Conservation (phyloP, 1,284 basidiomycete species). For the Prillingera fragicola region DNA sequence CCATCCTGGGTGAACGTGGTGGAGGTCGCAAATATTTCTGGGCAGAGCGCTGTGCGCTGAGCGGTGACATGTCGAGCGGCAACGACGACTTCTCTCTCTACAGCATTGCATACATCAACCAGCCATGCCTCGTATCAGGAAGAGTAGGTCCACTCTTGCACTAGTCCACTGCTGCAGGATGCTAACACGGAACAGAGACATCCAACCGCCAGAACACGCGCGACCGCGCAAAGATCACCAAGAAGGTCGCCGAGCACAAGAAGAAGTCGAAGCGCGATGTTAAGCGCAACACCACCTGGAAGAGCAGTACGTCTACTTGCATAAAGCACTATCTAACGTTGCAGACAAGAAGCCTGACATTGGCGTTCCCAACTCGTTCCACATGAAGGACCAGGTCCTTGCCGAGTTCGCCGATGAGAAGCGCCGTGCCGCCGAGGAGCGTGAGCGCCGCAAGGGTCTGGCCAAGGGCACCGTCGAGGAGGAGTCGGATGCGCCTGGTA, state of each 20-base stretch:
- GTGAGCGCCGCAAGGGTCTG: background rate
- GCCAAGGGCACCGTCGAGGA: slow-evolving; percentile 29
- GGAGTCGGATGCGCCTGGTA: slow-evolving; percentile 42
- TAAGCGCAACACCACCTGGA: slow-evolving; percentile 84
- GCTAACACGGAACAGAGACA: slow-evolving; percentile 58
- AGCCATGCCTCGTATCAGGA: slow-evolving; percentile 67
- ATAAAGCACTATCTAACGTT: slow-evolving; percentile 1
- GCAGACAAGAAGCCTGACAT: slow-evolving; percentile 78
- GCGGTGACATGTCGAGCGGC: background rate
- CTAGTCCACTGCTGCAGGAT: background rate
- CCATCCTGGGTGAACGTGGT: too few species aligned
- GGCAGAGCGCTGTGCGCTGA: background rate
- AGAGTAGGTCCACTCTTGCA: slow-evolving; percentile 61
- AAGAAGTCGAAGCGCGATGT: slow-evolving; percentile 72
- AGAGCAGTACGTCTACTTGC: slow-evolving; percentile 64
- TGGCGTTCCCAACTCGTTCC: slow-evolving; percentile 95
- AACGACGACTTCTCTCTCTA: background rate
- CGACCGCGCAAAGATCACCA: slow-evolving; percentile 68
- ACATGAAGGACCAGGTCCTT: slow-evolving; percentile 93
- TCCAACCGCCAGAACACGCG: slow-evolving; percentile 70
- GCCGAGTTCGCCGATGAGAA: slow-evolving; percentile 81
- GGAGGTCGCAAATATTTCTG: slow-evolving; percentile 15
- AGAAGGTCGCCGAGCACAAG: slow-evolving; percentile 70
- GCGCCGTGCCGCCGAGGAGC: slow-evolving; percentile 52
- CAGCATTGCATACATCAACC: slow-evolving; percentile 3